Evolutionary conservation across 2,329 filamentous ascomycete genomes (phyloP).

Genomic region (Aspergillus sp.): DNA sequence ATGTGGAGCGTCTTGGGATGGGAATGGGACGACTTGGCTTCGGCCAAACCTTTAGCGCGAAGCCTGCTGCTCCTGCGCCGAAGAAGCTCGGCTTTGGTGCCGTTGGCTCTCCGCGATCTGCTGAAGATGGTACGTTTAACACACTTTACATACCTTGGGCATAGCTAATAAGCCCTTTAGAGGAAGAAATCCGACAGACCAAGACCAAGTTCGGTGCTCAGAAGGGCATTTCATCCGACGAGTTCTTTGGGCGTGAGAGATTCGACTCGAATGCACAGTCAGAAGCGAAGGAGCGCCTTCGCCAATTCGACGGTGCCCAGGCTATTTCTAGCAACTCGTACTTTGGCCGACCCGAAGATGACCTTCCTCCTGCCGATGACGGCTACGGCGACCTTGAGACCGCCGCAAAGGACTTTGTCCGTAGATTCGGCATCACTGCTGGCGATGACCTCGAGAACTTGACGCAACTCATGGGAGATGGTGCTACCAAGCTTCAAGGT

Average conservation of each 20-base stretch:
- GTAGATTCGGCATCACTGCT: slow-evolving; percentile 92
- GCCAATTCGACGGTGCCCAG: slow-evolving; percentile 89
- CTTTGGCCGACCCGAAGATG: slow-evolving; percentile 89
- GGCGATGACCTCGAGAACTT: slow-evolving; percentile 95
- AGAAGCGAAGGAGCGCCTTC: slow-evolving; percentile 83
- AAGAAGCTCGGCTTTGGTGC: slow-evolving; percentile 89
- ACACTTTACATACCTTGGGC: background rate
- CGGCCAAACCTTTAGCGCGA: slow-evolving; percentile 71
- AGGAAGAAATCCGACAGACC: slow-evolving; percentile 79
- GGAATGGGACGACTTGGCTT: slow-evolving; percentile 82
- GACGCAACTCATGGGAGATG: slow-evolving; percentile 78
- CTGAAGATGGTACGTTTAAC: slow-evolving; percentile 60
- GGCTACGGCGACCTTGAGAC: slow-evolving; percentile 84
- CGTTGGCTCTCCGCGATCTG: slow-evolving; percentile 70
- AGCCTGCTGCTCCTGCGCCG: slow-evolving; percentile 61
- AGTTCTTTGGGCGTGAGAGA: slow-evolving; percentile 90
- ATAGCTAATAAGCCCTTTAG: slow-evolving; percentile 32
- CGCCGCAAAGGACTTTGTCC: slow-evolving; percentile 94
- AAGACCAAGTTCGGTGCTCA: slow-evolving; percentile 86
- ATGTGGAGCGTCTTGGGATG: slow-evolving; percentile 88
- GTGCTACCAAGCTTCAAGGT: slow-evolving; percentile 79
- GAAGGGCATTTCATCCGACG: slow-evolving; percentile 96
- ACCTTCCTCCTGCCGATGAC: slow-evolving; percentile 65
- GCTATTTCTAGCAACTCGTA: slow-evolving; percentile 96
- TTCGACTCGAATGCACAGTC: slow-evolving; percentile 78